These are phyloP conservation scores for Saccharomyces paradoxus DNA, from an alignment of 805 yeast genomes.

Conservation along the genomic window DNA sequence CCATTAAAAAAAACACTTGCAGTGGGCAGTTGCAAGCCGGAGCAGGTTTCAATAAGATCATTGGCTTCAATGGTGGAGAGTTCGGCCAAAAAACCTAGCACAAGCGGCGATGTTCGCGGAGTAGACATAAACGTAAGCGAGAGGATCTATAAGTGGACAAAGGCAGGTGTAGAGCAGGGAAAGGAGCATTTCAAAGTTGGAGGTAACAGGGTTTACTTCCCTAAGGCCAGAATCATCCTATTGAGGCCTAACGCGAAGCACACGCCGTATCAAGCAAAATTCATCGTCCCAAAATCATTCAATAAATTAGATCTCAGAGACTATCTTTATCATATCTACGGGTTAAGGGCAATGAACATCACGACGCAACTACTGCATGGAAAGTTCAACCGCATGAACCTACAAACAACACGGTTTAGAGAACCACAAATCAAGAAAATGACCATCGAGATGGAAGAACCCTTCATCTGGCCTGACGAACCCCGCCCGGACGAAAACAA, in stretches of 20 bases:
- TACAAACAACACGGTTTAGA: slow-evolving; percentile 61
- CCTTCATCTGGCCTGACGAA: slow-evolving; percentile 88
- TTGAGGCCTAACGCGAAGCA: slow-evolving; percentile 91
- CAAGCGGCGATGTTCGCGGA: not conserved
- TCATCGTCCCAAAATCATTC: slow-evolving; percentile 87
- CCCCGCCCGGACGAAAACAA: slow-evolving; percentile 34
- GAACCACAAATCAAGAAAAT: slow-evolving; percentile 81
- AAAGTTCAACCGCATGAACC: slow-evolving; percentile 52
- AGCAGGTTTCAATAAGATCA: slow-evolving; percentile 13
- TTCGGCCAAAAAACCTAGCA: not conserved
- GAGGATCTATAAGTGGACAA: slow-evolving; percentile 29
- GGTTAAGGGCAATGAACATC: slow-evolving; percentile 79
- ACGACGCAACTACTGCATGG: slow-evolving; percentile 80
- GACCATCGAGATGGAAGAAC: slow-evolving; percentile 94
- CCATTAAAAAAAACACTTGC: not conserved
- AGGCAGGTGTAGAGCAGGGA: slow-evolving; percentile 50
- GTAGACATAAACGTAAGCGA: slow-evolving; percentile 13
- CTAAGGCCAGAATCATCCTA: slow-evolving; percentile 72
- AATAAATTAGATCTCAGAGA: slow-evolving; percentile 93
- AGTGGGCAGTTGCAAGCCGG: not conserved
- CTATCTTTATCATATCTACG: slow-evolving; percentile 83
- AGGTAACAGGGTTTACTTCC: slow-evolving; percentile 67
- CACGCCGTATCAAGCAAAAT: slow-evolving; percentile 95
- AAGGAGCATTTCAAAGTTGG: slow-evolving; percentile 81
- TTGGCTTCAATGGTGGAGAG: slow-evolving; percentile 26